Evolutionary conservation across 345 rosid genomes (phyloP).

Genomic region (Hypericum perforatum): DNA sequence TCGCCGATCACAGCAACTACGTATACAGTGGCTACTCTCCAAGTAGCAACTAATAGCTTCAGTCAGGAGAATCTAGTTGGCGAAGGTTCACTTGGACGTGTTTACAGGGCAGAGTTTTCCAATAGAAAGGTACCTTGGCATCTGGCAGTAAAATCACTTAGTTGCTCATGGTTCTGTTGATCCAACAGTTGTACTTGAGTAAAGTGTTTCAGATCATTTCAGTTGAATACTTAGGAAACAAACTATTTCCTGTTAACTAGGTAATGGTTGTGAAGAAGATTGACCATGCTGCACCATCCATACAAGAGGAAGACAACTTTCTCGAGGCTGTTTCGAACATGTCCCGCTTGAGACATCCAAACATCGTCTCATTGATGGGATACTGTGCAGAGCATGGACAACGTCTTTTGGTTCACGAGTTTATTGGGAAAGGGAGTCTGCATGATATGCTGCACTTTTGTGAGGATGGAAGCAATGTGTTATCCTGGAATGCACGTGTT

Average conservation of each 20-base stretch:
- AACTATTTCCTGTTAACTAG: slow-evolving; percentile 27
- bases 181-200: not conserved
- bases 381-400: slow-evolving; percentile 95
- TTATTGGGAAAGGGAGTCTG: slow-evolving; percentile 59
- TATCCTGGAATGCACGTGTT: slow-evolving; percentile 95
- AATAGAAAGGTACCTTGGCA: slow-evolving; percentile 56
- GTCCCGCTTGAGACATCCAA: slow-evolving; percentile 92
- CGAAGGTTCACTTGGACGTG: slow-evolving; percentile 98
- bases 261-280: slow-evolving; percentile 87
- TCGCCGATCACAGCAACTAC: slow-evolving; percentile 74
- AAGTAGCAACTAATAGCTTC: slow-evolving; percentile 84
- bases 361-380: slow-evolving; percentile 71
- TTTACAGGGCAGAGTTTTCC: slow-evolving; percentile 79
- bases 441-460: slow-evolving; percentile 79
- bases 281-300: slow-evolving; percentile 74
- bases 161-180: not conserved
- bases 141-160: not conserved
- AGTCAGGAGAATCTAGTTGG: slow-evolving; percentile 85
- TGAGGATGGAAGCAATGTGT: slow-evolving; percentile 55
- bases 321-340: slow-evolving; percentile 87
- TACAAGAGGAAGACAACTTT: slow-evolving; percentile 89
- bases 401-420: slow-evolving; percentile 87
- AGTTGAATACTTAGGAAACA: no score
- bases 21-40: slow-evolving; percentile 78
- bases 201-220: no score